Evolutionary conservation across 2,329 filamentous ascomycete genomes (phyloP).

Genomic region (Ilyonectria mors-panacis): DNA sequence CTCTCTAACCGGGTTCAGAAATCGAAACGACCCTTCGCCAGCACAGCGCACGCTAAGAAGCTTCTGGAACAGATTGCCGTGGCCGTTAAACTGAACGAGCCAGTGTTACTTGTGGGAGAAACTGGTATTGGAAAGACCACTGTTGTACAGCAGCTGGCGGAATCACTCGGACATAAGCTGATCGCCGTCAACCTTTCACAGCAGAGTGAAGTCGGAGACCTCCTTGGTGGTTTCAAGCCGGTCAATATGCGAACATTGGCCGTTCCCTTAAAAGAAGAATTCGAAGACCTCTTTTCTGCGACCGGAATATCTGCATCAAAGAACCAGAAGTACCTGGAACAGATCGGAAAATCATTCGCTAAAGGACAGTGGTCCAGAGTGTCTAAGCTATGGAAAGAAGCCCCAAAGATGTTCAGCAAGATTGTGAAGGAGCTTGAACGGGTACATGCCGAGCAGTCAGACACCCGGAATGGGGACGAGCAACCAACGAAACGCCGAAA

Average conservation of each 20-base stretch:
- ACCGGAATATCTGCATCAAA: conserved; percentile 89
- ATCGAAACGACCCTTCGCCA: conserved; percentile 82
- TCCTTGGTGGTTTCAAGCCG: conserved; percentile 96
- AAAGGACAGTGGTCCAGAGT: conserved; percentile 91
- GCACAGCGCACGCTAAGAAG: conserved; percentile 86
- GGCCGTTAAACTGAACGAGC: conserved; percentile 87
- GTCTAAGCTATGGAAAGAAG: conserved; percentile 89
- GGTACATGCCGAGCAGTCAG: conserved; percentile 58
- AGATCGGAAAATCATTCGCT: conserved; percentile 83
- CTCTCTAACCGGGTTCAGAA: conserved; percentile 64
- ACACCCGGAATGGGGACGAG: conserved; percentile 53
- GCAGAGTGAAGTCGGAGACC: conserved; percentile 96
- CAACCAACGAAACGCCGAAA: conserved; percentile 80
- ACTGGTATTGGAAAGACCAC: conserved; percentile 99
- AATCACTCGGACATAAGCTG: conserved; percentile 86
- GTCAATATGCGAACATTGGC: conserved; percentile 91
- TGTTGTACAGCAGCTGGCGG: conserved; percentile 91
- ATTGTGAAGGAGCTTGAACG: conserved; percentile 71
- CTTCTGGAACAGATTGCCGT: conserved; percentile 91
- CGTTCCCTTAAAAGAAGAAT: conserved; percentile 92
- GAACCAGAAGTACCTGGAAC: conserved; percentile 88
- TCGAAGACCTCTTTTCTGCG: conserved; percentile 88
- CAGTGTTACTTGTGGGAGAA: conserved; percentile 95
- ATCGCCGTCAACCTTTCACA: conserved; percentile 97
- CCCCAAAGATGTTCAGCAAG: conserved; percentile 86